phyloP scores from a whole-genome alignment of 202 grass and related monocot genomes.

The Panicum hallii region DNA sequence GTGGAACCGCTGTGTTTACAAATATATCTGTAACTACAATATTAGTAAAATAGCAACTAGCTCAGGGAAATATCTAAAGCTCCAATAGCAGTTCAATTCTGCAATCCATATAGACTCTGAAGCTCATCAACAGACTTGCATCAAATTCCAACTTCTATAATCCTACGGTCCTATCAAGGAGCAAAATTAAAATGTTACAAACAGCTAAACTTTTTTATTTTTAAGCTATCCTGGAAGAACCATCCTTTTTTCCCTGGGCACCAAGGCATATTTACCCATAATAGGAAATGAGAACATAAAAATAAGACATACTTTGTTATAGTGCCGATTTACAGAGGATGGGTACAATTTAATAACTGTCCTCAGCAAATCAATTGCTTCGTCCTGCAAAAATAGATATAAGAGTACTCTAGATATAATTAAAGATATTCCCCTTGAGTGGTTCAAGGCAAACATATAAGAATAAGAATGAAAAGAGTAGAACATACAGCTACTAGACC shows the following conservation, averaged over 20 bases:
- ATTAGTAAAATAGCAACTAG: constrained; percentile 17
- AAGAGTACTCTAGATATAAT: constrained; percentile 36
- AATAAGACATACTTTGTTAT: constrained; percentile 65
- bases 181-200: constrained; percentile 3
- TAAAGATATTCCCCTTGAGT: constrained; percentile 19
- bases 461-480: constrained; percentile 36
- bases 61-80: constrained; percentile 2
- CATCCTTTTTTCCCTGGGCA: background rate
- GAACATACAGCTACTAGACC: constrained; percentile 56
- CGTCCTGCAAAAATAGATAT: constrained; percentile 64
- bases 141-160: constrained; percentile 18
- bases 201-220: background rate
- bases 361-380: constrained; percentile 78
- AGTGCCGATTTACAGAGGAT: constrained; percentile 71
- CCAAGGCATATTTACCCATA: background rate
- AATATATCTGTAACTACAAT: constrained; percentile 7
- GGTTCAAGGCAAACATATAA: constrained; percentile 30
- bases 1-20: background rate
- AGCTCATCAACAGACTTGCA: constrained; percentile 17
- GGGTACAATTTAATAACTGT: constrained; percentile 77
- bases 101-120: constrained; percentile 2
- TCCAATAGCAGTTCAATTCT: constrained; percentile 5
- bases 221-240: background rate
- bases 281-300: constrained; percentile 39
- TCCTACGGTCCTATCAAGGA: constrained; percentile 7